Conservation (phyloP, 177 flowering plant genomes). For the Tripterygium wilfordii region DNA sequence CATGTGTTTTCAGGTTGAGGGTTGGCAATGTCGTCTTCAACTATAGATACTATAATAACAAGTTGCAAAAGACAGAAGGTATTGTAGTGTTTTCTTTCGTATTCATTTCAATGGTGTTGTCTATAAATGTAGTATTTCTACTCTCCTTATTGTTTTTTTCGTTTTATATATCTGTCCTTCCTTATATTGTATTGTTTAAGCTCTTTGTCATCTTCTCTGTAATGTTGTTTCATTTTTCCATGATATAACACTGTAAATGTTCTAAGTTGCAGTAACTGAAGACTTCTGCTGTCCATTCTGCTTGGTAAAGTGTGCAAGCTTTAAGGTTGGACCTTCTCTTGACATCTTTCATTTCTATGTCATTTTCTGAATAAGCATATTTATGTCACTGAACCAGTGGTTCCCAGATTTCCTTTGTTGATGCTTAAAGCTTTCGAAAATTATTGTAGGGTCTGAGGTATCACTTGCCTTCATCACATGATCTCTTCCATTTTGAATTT, state of each 20-base stretch:
- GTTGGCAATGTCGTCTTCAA: conserved; percentile 47
- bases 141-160: too few species aligned
- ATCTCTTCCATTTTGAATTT: conserved; percentile 91
- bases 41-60: conserved; percentile 43
- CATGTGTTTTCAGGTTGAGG: conserved; percentile 30
- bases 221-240: too few species aligned
- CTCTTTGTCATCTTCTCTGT: background rate
- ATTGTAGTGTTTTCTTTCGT: too few species aligned
- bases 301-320: conserved; percentile 89
- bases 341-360: background rate
- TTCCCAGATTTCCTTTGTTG: background rate
- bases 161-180: too few species aligned
- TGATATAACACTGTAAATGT: too few species aligned
- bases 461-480: conserved; percentile 84
- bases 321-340: conserved; percentile 47
- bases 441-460: conserved; percentile 81
- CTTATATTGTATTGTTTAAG: too few species aligned
- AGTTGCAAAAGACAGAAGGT: conserved; percentile 50
- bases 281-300: conserved; percentile 95
- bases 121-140: too few species aligned
- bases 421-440: too few species aligned
- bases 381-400: background rate
- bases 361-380: background rate
- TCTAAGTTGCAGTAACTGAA: conserved; percentile 74
- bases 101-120: too few species aligned